phyloP scores from a whole-genome alignment of 345 rosid species.

The Pseudoturritis turrita region DNA sequence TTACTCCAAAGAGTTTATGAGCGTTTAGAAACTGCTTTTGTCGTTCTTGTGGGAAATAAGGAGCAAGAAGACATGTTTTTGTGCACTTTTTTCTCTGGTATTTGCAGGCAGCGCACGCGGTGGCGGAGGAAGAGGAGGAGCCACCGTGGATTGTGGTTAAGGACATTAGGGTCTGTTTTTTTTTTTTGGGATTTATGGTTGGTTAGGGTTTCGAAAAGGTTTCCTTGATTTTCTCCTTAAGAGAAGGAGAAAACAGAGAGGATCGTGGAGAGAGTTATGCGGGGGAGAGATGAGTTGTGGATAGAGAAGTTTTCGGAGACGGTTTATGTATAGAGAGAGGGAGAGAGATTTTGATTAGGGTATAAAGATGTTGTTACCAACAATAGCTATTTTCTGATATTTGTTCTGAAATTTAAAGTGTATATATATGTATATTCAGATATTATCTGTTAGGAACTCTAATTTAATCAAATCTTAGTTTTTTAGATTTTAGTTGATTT shows the following conservation, averaged over 20 bases:
- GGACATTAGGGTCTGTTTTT: constrained; percentile 8
- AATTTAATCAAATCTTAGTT: neutral
- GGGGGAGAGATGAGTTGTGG: constrained; percentile 1
- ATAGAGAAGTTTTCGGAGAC: constrained; percentile 1
- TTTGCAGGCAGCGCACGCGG: constrained; percentile 52
- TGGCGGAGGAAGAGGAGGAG: neutral
- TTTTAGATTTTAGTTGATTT: neutral
- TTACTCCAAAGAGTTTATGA: constrained; percentile 45
- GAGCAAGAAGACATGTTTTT: constrained; percentile 35
- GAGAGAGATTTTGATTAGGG: neutral
- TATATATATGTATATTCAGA: neutral
- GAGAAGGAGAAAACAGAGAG: constrained; percentile 7
- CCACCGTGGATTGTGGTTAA: neutral
- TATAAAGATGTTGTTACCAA: neutral
- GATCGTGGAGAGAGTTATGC: constrained; percentile 9
- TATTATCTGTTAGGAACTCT: neutral
- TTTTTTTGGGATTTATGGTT: neutral
- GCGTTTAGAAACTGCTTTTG: constrained; percentile 32
- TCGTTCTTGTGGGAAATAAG: constrained; percentile 36
- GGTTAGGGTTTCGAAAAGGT: neutral
- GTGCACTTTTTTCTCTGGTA: constrained; percentile 40
- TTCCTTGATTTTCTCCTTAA: constrained; percentile 7
- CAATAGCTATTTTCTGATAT: neutral
- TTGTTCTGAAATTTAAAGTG: neutral
- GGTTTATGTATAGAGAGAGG: neutral